phyloP scores from a whole-genome alignment of 2,329 filamentous ascomycete species.

The Mollisia scopiformis region DNA sequence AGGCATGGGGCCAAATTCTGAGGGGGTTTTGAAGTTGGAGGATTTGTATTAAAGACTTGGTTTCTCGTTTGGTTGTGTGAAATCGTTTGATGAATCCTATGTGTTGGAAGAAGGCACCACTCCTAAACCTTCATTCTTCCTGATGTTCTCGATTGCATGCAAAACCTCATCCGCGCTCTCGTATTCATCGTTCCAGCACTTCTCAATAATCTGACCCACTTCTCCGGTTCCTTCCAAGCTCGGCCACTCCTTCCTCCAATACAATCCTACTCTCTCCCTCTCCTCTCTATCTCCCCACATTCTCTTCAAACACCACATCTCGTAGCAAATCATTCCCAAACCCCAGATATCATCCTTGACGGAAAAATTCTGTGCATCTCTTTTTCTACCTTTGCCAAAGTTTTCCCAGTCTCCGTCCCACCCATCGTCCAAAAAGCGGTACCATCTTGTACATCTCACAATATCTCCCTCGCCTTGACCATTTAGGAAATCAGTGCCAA shows the following conservation, averaged over 20 bases:
- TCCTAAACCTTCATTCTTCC: not conserved
- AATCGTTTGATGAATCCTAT: too few species aligned
- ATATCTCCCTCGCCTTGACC: not conserved
- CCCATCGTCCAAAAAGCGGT: not conserved
- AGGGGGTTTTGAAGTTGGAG: not conserved
- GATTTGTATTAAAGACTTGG: too few species aligned
- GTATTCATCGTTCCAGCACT: constrained; percentile 10
- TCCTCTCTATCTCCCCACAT: constrained; percentile 4
- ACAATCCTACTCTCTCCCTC: constrained; percentile 1
- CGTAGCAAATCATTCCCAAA: constrained; percentile 4
- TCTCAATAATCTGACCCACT: constrained; percentile 5
- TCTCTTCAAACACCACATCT: constrained; percentile 5
- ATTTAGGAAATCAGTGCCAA: constrained; percentile 7
- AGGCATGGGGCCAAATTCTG: not conserved
- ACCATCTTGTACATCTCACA: constrained; percentile 7
- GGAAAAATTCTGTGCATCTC: not conserved
- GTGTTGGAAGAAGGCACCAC: not conserved
- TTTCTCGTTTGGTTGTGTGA: too few species aligned
- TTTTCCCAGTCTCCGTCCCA: not conserved
- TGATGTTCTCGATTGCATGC: not conserved
- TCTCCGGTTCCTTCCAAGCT: not conserved
- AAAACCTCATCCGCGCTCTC: constrained; percentile 4
- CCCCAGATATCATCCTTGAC: constrained; percentile 9
- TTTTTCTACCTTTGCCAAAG: not conserved
- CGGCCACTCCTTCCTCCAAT: constrained; percentile 1